Conservation (phyloP, 352 stramenopile genomes). For the Globisporangium heterothallicum region DNA sequence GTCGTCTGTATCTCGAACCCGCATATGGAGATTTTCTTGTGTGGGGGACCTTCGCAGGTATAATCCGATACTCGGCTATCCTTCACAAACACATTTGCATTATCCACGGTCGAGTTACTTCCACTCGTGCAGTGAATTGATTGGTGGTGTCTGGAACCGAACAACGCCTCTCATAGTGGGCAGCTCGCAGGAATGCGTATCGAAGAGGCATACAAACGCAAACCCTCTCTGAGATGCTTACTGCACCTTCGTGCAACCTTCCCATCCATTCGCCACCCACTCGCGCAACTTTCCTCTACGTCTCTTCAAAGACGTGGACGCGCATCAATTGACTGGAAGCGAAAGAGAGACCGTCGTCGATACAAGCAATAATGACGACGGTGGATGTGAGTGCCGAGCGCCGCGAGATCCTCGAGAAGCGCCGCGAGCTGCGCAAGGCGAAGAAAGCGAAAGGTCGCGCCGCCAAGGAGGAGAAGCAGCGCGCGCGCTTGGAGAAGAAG, state of each 20-base stretch:
- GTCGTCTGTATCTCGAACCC: no score
- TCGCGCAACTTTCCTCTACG: not conserved
- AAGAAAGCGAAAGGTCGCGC: slow-evolving; percentile 73
- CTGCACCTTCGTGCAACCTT: not conserved
- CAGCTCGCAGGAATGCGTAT: no score
- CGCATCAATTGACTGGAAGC: slow-evolving; percentile 9
- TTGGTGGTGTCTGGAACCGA: slow-evolving; percentile 4
- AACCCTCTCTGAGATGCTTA: not conserved
- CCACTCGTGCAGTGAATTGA: not conserved
- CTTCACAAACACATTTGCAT: not conserved
- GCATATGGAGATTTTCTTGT: no score
- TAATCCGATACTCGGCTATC: no score
- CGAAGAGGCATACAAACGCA: no score
- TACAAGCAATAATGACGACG: slow-evolving; percentile 4
- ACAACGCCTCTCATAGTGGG: no score
- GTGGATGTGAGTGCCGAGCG: slow-evolving; percentile 25
- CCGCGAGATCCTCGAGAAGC: slow-evolving; percentile 34
- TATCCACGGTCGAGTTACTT: not conserved
- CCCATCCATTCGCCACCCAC: slow-evolving; percentile 1
- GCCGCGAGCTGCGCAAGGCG: slow-evolving; percentile 70
- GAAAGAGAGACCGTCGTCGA: no score
- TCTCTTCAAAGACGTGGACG: not conserved
- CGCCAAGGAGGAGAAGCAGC: slow-evolving; percentile 62
- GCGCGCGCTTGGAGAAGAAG: slow-evolving; percentile 65
- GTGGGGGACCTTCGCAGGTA: no score